Evolutionary conservation across 2,329 filamentous ascomycete species (phyloP).

Genomic region (Sporothrix sp.): DNA sequence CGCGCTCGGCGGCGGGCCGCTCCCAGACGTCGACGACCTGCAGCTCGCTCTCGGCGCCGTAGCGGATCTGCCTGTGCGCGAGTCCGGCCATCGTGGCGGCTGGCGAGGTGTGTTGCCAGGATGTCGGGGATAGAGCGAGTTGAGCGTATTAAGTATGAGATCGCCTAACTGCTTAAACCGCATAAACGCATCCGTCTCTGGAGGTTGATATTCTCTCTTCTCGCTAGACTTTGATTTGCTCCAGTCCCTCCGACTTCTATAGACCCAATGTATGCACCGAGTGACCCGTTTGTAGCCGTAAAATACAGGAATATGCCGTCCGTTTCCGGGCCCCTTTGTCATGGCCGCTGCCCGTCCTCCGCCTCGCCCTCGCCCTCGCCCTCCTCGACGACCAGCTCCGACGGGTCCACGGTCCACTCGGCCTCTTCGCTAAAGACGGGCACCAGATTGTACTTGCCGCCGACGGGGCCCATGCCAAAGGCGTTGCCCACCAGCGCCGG

Average conservation of each 20-base stretch:
- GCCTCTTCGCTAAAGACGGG: slow-evolving; percentile 49
- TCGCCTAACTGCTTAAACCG: slow-evolving; percentile 5
- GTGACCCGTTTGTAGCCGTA: slow-evolving; percentile 1
- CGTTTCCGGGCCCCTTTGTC: too few species aligned
- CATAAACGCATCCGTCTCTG: too few species aligned
- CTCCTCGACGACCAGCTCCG: slow-evolving; percentile 15
- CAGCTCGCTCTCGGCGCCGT: slow-evolving; percentile 30
- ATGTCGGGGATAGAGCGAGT: neutral
- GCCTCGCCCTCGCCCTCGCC: slow-evolving; percentile 13
- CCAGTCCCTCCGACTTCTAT: neutral
- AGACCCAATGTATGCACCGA: neutral
- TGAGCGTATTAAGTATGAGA: neutral
- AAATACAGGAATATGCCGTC: slow-evolving; percentile 5
- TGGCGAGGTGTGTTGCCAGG: neutral
- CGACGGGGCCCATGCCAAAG: slow-evolving; percentile 53
- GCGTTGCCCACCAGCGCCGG: slow-evolving; percentile 38
- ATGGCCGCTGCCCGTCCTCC: too few species aligned
- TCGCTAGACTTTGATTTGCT: neutral
- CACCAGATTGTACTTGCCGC: slow-evolving; percentile 51
- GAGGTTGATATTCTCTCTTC: too few species aligned
- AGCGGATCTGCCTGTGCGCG: slow-evolving; percentile 27
- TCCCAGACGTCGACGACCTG: slow-evolving; percentile 40
- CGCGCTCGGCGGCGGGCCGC: slow-evolving; percentile 17
- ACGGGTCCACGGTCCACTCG: slow-evolving; percentile 36
- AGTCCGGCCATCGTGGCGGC: slow-evolving; percentile 17